Conservation (phyloP, 1,284 basidiomycete genomes). For the Lignosus rhinocerotis region DNA sequence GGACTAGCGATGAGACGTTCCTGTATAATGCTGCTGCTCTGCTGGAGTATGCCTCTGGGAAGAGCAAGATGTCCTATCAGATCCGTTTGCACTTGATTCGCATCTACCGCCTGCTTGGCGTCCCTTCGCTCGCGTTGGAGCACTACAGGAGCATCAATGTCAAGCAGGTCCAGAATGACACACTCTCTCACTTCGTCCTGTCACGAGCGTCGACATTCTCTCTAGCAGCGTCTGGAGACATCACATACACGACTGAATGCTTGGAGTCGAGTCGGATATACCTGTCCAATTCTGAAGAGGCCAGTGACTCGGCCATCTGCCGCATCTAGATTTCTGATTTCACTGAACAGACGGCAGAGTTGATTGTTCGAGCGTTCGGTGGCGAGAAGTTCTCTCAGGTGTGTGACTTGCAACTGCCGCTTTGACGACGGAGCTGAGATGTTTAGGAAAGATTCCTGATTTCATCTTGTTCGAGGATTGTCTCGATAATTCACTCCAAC, state of each 20-base stretch:
- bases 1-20: constrained; percentile 53
- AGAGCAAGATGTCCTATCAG: constrained; percentile 77
- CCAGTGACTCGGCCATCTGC: constrained; percentile 27
- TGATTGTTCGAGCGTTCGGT: constrained; percentile 73
- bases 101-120: constrained; percentile 80
- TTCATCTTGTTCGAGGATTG: constrained; percentile 78
- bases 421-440: not conserved
- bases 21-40: constrained; percentile 64
- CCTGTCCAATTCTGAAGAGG: constrained; percentile 73
- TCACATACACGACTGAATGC: constrained; percentile 71
- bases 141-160: constrained; percentile 76
- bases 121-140: constrained; percentile 66
- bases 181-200: constrained; percentile 78
- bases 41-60: constrained; percentile 71
- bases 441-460: constrained; percentile 64
- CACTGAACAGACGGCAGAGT: constrained; percentile 67
- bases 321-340: constrained; percentile 5
- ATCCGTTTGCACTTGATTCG: constrained; percentile 74
- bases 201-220: constrained; percentile 82
- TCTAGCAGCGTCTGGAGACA: constrained; percentile 66
- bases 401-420: constrained; percentile 36
- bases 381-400: constrained; percentile 81
- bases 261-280: constrained; percentile 79
- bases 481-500: constrained; percentile 78
- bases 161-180: constrained; percentile 85